Percentiles rank a stretch among this genome's conserved stretches.
These are phyloP conservation scores for Neurospora africana DNA, from an alignment of 495 filamentous ascomycete genomes.

Conservation along the genomic window DNA sequence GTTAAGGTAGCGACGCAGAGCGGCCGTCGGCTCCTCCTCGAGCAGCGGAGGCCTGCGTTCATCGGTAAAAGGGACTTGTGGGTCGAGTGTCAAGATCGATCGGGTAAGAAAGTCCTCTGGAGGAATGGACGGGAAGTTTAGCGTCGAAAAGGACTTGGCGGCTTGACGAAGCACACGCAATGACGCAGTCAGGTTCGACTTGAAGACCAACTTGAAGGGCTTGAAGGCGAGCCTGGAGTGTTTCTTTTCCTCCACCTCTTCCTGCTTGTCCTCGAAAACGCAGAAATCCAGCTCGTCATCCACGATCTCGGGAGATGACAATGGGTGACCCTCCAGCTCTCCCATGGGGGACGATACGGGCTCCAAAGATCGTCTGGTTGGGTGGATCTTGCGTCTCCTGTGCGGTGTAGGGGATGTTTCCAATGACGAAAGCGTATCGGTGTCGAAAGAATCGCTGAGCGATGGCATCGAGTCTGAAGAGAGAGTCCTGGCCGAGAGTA, in stretches of 20 bases:
- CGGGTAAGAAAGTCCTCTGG: constrained; percentile 86
- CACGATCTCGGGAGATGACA: constrained; percentile 25
- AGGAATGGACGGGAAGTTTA: constrained; percentile 61
- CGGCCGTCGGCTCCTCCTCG: constrained; percentile 67
- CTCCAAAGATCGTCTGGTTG: constrained; percentile 32
- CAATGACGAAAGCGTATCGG: constrained; percentile 29
- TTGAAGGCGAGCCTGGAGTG: constrained; percentile 19
- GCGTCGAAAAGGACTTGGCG: constrained; percentile 69
- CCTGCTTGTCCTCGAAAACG: constrained; percentile 25
- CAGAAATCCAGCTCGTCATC: constrained; percentile 37
- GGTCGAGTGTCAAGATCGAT: constrained; percentile 68
- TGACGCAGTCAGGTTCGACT: constrained; percentile 91
- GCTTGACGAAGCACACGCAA: constrained; percentile 77
- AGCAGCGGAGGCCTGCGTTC: constrained; percentile 77
- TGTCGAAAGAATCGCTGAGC: constrained; percentile 30
- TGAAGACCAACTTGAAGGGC: constrained; percentile 53
- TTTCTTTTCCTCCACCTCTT: constrained; percentile 25
- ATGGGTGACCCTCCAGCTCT: constrained; percentile 32
- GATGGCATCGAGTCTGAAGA: constrained; percentile 41
- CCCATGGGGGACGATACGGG: constrained; percentile 34
- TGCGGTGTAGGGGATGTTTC: constrained; percentile 29
- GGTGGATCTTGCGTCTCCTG: constrained; percentile 23
- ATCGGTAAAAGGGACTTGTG: constrained; percentile 64
- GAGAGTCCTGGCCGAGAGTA: constrained; percentile 31
- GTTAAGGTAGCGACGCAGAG: constrained; percentile 86